These are phyloP conservation scores for Hypoxylon sp. DNA, from an alignment of 2,329 filamentous ascomycete genomes.

Conservation along the genomic window DNA sequence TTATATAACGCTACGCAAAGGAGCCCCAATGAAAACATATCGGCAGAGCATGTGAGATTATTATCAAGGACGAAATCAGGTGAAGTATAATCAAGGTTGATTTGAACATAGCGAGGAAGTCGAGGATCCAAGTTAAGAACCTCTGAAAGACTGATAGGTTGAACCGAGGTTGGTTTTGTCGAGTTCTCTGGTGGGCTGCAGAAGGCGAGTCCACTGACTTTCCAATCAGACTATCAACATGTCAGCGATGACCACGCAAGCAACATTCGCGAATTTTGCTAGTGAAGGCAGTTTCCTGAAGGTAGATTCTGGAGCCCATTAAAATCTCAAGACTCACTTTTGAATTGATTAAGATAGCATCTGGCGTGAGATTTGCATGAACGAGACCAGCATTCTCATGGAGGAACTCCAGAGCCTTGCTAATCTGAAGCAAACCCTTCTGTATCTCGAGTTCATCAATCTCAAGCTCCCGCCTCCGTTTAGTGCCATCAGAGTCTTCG, in stretches of 20 bases:
- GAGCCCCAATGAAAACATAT: slow-evolving; percentile 94
- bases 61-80: slow-evolving; percentile 95
- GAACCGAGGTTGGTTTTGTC: slow-evolving; percentile 80
- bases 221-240: slow-evolving; percentile 86
- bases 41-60: slow-evolving; percentile 85
- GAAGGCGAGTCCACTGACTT: slow-evolving; percentile 94
- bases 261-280: too few relatives aligned
- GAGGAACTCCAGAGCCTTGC: slow-evolving; percentile 93
- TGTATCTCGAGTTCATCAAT: slow-evolving; percentile 98
- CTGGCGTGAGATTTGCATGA: slow-evolving; percentile 94
- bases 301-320: too few relatives aligned
- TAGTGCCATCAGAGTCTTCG: slow-evolving; percentile 81
- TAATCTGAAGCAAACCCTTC: slow-evolving; percentile 93
- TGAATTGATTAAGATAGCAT: slow-evolving; percentile 92
- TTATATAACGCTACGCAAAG: slow-evolving; percentile 93
- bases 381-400: slow-evolving; percentile 95
- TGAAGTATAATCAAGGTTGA: slow-evolving; percentile 93
- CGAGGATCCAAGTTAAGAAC: slow-evolving; percentile 87
- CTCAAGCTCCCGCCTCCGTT: slow-evolving; percentile 84
- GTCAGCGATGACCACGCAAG: slow-evolving; percentile 54
- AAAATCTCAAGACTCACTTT: slow-evolving; percentile 78
- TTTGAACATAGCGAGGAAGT: slow-evolving; percentile 84
- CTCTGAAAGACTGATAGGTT: slow-evolving; percentile 86
- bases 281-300: too few relatives aligned
- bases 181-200: slow-evolving; percentile 84